These are phyloP conservation scores for Quercus variabilis DNA, from an alignment of 306 rosid genomes.

Conservation along the genomic window DNA sequence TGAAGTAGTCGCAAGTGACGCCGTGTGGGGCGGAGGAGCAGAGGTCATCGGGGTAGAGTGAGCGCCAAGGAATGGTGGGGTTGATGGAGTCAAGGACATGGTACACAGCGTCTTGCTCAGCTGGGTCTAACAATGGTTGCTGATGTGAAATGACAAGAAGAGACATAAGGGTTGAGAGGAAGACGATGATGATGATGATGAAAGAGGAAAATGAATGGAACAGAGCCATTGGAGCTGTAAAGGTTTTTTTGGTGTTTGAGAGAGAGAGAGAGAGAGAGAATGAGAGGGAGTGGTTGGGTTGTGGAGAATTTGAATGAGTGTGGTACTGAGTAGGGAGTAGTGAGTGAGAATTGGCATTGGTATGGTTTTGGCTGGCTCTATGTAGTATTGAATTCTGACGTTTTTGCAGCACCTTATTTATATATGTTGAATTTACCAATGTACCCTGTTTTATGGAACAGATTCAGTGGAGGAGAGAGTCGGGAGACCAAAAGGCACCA, in stretches of 20 bases:
- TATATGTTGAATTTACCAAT: not conserved
- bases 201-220: not conserved
- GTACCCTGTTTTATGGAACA: too few species aligned
- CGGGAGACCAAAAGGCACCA: too few species aligned
- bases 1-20: conserved; percentile 50
- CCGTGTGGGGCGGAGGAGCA: conserved; percentile 73
- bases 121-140: conserved; percentile 36
- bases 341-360: too few species aligned
- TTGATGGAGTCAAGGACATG: conserved; percentile 56
- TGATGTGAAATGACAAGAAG: conserved; percentile 25
- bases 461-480: too few species aligned
- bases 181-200: conserved; percentile 7
- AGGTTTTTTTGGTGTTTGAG: not conserved
- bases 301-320: not conserved
- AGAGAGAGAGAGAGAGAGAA: not conserved
- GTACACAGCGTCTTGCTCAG: conserved; percentile 50
- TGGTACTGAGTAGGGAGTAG: too few species aligned
- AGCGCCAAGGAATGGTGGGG: conserved; percentile 62
- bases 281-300: not conserved
- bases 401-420: not conserved
- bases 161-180: conserved; percentile 21
- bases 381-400: not conserved
- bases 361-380: not conserved
- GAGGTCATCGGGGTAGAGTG: conserved; percentile 57
- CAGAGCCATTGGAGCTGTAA: conserved; percentile 28